Conservation (phyloP, 495 filamentous ascomycete genomes). For the Hypomontagnella monticulosa region DNA sequence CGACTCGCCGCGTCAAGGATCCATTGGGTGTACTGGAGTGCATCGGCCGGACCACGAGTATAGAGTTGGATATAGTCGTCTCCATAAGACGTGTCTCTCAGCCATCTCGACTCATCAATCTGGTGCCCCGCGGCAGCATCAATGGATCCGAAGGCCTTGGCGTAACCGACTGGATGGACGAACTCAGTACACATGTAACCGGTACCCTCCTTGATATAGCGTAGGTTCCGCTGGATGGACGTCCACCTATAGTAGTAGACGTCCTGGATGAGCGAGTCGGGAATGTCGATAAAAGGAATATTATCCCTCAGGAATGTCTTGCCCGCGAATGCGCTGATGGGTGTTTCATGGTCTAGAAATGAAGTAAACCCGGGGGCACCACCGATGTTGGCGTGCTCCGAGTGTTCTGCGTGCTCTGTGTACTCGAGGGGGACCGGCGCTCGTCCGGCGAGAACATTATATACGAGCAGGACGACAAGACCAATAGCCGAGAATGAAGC, state of each 20-base stretch:
- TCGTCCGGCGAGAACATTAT: constrained; percentile 6
- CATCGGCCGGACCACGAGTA: constrained; percentile 54
- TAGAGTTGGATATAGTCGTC: constrained; percentile 57
- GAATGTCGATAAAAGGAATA: constrained; percentile 61
- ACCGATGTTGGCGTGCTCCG: too few species aligned
- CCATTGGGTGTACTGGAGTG: constrained; percentile 56
- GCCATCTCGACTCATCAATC: constrained; percentile 58
- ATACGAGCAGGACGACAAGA: constrained; percentile 23
- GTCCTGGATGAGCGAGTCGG: constrained; percentile 54
- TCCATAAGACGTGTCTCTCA: constrained; percentile 51
- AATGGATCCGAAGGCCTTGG: constrained; percentile 51
- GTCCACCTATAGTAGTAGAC: constrained; percentile 60
- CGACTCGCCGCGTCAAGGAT: constrained; percentile 53
- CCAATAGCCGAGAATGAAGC: constrained; percentile 29
- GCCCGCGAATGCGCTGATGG: constrained; percentile 46
- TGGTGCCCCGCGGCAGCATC: constrained; percentile 57
- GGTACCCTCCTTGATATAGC: constrained; percentile 52
- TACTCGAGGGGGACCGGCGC: not conserved
- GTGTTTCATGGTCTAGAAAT: constrained; percentile 47
- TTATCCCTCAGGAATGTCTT: constrained; percentile 50
- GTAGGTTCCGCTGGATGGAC: constrained; percentile 53
- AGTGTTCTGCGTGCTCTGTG: constrained; percentile 2
- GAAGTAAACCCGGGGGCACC: constrained; percentile 18
- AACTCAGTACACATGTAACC: constrained; percentile 59
- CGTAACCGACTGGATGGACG: constrained; percentile 53